Evolutionary conservation across 2,329 filamentous ascomycete species (phyloP).

Genomic region (Diaporthe longicolla): DNA sequence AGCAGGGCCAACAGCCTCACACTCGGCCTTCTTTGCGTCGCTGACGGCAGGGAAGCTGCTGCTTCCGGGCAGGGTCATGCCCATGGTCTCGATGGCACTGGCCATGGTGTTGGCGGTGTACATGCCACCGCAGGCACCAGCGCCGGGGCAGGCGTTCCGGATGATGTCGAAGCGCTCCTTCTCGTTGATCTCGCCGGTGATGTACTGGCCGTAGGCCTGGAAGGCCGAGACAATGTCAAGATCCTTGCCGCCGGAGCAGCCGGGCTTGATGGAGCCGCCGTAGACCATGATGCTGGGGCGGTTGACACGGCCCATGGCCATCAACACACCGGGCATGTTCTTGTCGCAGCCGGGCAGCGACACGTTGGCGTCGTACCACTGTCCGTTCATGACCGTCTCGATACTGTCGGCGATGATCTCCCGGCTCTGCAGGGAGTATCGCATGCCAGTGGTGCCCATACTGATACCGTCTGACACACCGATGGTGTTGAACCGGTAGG

Average conservation of each 20-base stretch:
- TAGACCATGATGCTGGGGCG: slow-evolving; percentile 98
- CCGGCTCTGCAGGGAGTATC: slow-evolving; percentile 92
- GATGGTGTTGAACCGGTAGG: slow-evolving; percentile 99
- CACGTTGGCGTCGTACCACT: slow-evolving; percentile 99
- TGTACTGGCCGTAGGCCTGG: slow-evolving; percentile 96
- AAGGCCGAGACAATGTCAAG: slow-evolving; percentile 98
- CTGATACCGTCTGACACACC: slow-evolving; percentile 98
- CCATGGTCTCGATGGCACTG: slow-evolving; percentile 79
- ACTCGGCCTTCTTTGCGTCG: slow-evolving; percentile 79
- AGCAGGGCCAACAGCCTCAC: slow-evolving; percentile 77
- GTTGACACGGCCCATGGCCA: slow-evolving; percentile 96
- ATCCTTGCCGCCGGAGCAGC: slow-evolving; percentile 82
- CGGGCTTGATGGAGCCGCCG: slow-evolving; percentile 92
- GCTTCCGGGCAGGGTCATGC: slow-evolving; percentile 85
- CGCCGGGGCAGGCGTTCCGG: slow-evolving; percentile 87
- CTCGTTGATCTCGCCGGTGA: slow-evolving; percentile 91
- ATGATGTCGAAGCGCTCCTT: slow-evolving; percentile 95
- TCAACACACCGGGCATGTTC: slow-evolving; percentile 96
- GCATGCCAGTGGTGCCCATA: slow-evolving; percentile 98
- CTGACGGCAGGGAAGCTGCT: slow-evolving; percentile 85
- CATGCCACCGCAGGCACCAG: slow-evolving; percentile 90
- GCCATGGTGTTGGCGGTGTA: slow-evolving; percentile 85
- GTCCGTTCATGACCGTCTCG: slow-evolving; percentile 98
- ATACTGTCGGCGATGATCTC: slow-evolving; percentile 98
- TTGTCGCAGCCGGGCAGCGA: slow-evolving; percentile 98